phyloP scores from a whole-genome alignment of 2,329 filamentous ascomycete genomes.

The Canariomyces notabilis region DNA sequence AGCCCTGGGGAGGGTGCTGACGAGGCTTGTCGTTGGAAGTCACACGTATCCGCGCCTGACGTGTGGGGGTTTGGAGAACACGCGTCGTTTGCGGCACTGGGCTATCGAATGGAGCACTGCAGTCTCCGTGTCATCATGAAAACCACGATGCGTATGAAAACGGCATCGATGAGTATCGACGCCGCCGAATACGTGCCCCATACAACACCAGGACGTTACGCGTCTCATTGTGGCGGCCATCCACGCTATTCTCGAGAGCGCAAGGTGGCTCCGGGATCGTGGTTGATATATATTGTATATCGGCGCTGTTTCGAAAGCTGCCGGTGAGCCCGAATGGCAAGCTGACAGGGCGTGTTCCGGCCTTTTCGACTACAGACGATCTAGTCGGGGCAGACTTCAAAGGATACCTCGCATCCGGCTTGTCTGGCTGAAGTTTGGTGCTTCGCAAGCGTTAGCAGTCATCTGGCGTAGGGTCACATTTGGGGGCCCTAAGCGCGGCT shows the following conservation, averaged over 20 bases:
- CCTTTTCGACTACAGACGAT: too few relatives aligned
- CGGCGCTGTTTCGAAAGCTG: neutral
- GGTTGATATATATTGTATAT: too few relatives aligned
- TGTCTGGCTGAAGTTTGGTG: neutral
- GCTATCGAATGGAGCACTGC: constrained; percentile 77
- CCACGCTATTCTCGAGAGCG: neutral
- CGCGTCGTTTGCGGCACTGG: constrained; percentile 72
- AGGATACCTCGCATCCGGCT: neutral
- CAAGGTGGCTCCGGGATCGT: neutral
- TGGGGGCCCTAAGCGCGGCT: constrained; percentile 1
- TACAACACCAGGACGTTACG: too few relatives aligned
- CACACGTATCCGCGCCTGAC: constrained; percentile 66
- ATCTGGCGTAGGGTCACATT: neutral
- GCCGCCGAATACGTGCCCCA: neutral
- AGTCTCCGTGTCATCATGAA: constrained; percentile 75
- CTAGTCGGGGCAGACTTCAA: neutral
- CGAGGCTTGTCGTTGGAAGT: constrained; percentile 31
- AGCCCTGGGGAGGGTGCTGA: neutral
- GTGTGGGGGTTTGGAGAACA: constrained; percentile 67
- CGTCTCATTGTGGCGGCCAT: neutral
- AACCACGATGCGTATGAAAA: neutral
- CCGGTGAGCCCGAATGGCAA: neutral
- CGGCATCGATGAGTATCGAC: neutral
- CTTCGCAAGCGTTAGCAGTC: neutral
- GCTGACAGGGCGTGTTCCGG: neutral